These are phyloP conservation scores for Yueomyces sinensis DNA, from an alignment of 805 yeast species.

Conservation along the genomic window DNA sequence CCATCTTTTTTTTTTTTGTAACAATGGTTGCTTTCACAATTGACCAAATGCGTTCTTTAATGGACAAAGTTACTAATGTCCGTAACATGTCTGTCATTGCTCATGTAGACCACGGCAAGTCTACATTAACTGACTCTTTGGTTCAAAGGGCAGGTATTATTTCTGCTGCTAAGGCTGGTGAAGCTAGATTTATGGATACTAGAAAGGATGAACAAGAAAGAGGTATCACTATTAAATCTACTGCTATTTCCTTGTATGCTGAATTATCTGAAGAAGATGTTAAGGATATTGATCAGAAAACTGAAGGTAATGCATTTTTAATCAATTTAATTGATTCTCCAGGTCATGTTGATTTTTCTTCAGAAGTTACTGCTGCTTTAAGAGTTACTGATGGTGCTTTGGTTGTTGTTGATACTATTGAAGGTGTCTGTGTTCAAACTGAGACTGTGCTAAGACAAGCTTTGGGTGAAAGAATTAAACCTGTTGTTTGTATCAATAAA, in stretches of 20 bases:
- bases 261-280: constrained; percentile 71
- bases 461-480: constrained; percentile 98
- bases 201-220: constrained; percentile 99
- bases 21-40: constrained; percentile 40
- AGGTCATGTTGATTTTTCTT: constrained; percentile 99
- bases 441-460: constrained; percentile 99
- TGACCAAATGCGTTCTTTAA: constrained; percentile 94
- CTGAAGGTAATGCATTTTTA: constrained; percentile 88
- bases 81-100: constrained; percentile 99
- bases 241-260: constrained; percentile 93
- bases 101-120: constrained; percentile 99
- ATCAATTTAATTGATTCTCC: constrained; percentile 98
- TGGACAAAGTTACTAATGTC: constrained; percentile 99
- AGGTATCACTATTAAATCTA: constrained; percentile 99
- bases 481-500: constrained; percentile 97
- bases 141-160: constrained; percentile 99
- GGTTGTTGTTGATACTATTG: constrained; percentile 97
- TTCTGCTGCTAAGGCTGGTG: constrained; percentile 99
- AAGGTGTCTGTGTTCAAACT: constrained; percentile 99
- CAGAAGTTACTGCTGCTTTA: constrained; percentile 99
- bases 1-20: no score
- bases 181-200: constrained; percentile 99
- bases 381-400: constrained; percentile 99
- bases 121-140: constrained; percentile 97
- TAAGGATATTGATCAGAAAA: constrained; percentile 75